Conservation (phyloP, 257 asterid species). For the Solanum chilense region DNA sequence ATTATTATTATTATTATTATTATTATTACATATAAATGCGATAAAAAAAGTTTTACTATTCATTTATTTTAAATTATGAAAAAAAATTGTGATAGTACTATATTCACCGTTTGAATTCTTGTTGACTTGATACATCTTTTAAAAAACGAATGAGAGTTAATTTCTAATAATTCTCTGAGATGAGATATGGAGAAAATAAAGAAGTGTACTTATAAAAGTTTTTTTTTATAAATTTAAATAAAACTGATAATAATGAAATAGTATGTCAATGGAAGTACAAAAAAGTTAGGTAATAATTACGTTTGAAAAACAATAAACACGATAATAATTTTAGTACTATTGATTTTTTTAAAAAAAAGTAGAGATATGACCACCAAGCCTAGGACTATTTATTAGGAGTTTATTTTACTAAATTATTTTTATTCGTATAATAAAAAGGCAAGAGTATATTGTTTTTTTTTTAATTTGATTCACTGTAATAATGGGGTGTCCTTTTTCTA, state of each 20-base stretch:
- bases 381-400: neutral
- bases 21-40: neutral
- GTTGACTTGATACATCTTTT: neutral
- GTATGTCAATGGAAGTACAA: neutral
- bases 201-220: too few species aligned
- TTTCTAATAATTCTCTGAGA: too few species aligned
- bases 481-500: neutral
- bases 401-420: neutral
- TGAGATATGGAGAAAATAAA: neutral
- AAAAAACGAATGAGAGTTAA: neutral
- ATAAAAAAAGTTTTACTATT: accelerated
- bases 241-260: neutral
- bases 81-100: too few species aligned
- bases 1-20: too few species aligned
- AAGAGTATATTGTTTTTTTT: neutral
- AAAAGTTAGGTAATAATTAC: neutral
- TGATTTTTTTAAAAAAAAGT: too few species aligned
- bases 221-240: too few species aligned
- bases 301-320: neutral
- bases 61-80: too few species aligned
- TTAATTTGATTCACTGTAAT: neutral
- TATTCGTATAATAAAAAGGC: neutral
- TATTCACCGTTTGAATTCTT: accelerated
- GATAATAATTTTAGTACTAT: neutral
- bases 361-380: neutral